These are phyloP conservation scores for Scleromitrula shiraiana DNA, from an alignment of 2,329 filamentous ascomycete species.

Conservation along the genomic window DNA sequence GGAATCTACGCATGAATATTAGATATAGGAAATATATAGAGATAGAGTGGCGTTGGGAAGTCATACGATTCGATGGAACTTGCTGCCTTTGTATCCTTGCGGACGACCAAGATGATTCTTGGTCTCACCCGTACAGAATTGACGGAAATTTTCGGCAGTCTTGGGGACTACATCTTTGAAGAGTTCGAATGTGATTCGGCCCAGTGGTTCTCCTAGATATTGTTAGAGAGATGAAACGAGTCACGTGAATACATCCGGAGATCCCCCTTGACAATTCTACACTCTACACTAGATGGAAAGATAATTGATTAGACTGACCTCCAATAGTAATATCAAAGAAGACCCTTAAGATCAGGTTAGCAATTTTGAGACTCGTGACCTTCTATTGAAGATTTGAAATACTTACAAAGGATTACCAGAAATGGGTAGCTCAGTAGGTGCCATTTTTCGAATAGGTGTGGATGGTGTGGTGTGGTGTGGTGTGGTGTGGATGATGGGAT, in stretches of 20 bases:
- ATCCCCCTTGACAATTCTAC: background rate
- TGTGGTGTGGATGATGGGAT: too few species aligned
- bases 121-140: conserved; percentile 91
- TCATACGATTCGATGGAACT: conserved; percentile 86
- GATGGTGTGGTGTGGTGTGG: background rate
- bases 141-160: conserved; percentile 93
- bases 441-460: conserved; percentile 22
- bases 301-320: conserved; percentile 42
- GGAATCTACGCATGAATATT: background rate
- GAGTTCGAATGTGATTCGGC: conserved; percentile 83
- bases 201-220: conserved; percentile 66
- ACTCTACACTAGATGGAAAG: too few species aligned
- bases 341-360: conserved; percentile 17
- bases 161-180: conserved; percentile 77
- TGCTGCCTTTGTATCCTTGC: conserved; percentile 89
- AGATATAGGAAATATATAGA: conserved; percentile 7
- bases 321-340: conserved; percentile 73
- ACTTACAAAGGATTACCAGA: conserved; percentile 39
- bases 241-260: conserved; percentile 2
- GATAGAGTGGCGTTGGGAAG: background rate
- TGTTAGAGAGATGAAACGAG: conserved; percentile 6
- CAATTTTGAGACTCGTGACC: conserved; percentile 12
- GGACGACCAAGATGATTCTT: conserved; percentile 70
- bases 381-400: conserved; percentile 6
- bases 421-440: conserved; percentile 33